Evolutionary conservation across 2,329 filamentous ascomycete genomes (phyloP).

Genomic region (Phialophora verrucosa): DNA sequence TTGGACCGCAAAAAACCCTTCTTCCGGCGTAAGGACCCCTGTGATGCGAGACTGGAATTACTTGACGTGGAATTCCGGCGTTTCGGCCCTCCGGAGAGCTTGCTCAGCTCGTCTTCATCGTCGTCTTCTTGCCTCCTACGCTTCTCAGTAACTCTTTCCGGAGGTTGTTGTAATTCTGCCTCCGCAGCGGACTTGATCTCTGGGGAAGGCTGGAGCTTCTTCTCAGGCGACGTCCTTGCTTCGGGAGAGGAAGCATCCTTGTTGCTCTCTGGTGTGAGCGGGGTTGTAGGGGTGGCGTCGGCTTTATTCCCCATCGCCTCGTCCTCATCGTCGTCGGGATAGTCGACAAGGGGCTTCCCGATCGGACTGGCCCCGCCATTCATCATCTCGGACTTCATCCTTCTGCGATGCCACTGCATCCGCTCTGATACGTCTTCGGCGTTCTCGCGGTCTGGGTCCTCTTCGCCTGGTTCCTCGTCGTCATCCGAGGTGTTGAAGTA

Average conservation of each 20-base stretch:
- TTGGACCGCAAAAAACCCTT: constrained; percentile 38
- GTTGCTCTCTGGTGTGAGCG: constrained; percentile 41
- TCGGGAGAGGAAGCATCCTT: constrained; percentile 39
- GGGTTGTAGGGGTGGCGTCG: constrained; percentile 31
- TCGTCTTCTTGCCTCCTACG: constrained; percentile 78
- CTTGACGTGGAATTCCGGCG: constrained; percentile 51
- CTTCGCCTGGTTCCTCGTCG: constrained; percentile 69
- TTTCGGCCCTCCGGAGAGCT: constrained; percentile 66
- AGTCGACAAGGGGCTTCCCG: constrained; percentile 82
- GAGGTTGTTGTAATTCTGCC: constrained; percentile 55
- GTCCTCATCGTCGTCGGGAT: constrained; percentile 82
- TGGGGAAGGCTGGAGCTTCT: constrained; percentile 38
- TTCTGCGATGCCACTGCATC: constrained; percentile 36
- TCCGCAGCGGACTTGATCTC: constrained; percentile 46
- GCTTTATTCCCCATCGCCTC: constrained; percentile 64
- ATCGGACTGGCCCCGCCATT: constrained; percentile 68
- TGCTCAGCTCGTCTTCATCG: constrained; percentile 88
- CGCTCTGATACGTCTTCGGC: constrained; percentile 30
- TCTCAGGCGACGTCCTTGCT: constrained; percentile 39
- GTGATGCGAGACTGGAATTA: constrained; percentile 39
- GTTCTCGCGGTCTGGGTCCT: constrained; percentile 34
- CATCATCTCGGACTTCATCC: constrained; percentile 41
- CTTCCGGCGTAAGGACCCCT: constrained; percentile 35
- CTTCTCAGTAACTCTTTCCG: constrained; percentile 84
- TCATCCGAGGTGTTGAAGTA: constrained; percentile 93